Base-by-base conservation (phyloP, 352 stramenopile genomes). In the Pythium scleroteichum region DNA sequence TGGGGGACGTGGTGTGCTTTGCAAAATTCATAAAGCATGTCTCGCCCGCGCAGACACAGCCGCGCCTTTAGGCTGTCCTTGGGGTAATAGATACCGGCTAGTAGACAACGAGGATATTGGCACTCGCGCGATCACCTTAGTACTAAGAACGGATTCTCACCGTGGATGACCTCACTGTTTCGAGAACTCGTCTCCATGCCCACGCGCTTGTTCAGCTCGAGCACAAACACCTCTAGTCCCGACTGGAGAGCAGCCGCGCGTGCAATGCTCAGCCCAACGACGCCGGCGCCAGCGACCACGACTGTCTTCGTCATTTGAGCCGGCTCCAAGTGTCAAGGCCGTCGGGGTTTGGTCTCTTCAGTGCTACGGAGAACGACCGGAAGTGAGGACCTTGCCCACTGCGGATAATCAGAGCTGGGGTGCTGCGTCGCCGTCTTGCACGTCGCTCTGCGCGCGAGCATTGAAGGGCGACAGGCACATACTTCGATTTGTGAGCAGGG, bases 141-240 rank as follows among this genome's bases (percentile, higher is more conserved):
- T n/a, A n/a, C n/a, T n/a, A n/a, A n/a, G n/a, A 35, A 5, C 5
- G 5, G 29, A 35, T 5, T 35, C 29, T 35, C 53, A 92, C 82
- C 94, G 71, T 99, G 97, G 27, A 99, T 90, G 17, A 99, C 96
- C 68, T 98, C 92, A 50, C 88, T 98, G 68, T 98, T 99, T 35
- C 96, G 85, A 32, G 82, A 87, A 54, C 83, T 97, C 53, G 80
- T 94, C 66, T 95, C 90, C 62, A 91, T 83, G 16, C 92, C 91
- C 29, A 98, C 82, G 26, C 75, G 61, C 23, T 57, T 57, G 38
- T 90, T 88, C 60, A 77, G 77, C 71, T 99, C 96, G 4, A 98
- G 60, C 19, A 99, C 63, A 1, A 98, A 29, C 46, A 93, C 83
- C 42, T 96, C 71, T 1, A 92, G 12, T 0, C 85, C 87, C 4